These are phyloP conservation scores for Neonectria hederae DNA, from an alignment of 2,329 filamentous ascomycete genomes.

Conservation along the genomic window DNA sequence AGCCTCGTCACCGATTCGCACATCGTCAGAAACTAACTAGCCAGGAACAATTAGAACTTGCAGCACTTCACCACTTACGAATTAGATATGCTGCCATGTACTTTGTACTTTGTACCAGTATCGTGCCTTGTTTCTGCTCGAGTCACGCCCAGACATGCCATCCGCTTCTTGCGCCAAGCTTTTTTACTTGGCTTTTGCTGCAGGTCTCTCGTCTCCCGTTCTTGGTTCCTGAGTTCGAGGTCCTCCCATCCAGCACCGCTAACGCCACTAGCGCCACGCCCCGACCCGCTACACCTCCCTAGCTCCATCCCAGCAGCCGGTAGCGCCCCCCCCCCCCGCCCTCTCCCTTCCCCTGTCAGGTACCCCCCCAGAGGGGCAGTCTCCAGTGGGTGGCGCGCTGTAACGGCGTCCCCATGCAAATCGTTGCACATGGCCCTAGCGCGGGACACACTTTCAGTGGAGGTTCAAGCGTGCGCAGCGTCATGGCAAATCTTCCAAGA, in stretches of 20 bases:
- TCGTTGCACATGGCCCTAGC: background rate
- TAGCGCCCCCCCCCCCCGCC: background rate
- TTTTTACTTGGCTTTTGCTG: background rate
- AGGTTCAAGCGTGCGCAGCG: background rate
- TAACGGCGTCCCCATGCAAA: background rate
- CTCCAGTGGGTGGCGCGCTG: background rate
- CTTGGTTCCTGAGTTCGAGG: no score
- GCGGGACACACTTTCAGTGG: background rate
- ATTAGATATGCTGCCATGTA: no score
- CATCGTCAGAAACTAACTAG: background rate
- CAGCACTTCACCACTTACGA: no score
- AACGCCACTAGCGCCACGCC: slow-evolving; percentile 7
- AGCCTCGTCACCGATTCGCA: slow-evolving; percentile 3
- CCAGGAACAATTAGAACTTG: background rate
- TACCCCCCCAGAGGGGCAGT: background rate
- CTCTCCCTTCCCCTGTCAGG: background rate
- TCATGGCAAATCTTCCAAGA: background rate
- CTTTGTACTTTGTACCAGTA: no score
- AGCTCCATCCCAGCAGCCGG: slow-evolving; percentile 10
- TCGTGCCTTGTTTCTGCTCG: no score
- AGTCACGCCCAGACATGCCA: no score
- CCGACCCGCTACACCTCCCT: background rate
- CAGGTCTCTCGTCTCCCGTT: background rate
- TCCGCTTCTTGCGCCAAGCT: background rate
- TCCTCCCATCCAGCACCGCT: background rate